Evolutionary conservation across 2,329 filamentous ascomycete genomes (phyloP).

Genomic region (Akanthomyces dipterigenus): DNA sequence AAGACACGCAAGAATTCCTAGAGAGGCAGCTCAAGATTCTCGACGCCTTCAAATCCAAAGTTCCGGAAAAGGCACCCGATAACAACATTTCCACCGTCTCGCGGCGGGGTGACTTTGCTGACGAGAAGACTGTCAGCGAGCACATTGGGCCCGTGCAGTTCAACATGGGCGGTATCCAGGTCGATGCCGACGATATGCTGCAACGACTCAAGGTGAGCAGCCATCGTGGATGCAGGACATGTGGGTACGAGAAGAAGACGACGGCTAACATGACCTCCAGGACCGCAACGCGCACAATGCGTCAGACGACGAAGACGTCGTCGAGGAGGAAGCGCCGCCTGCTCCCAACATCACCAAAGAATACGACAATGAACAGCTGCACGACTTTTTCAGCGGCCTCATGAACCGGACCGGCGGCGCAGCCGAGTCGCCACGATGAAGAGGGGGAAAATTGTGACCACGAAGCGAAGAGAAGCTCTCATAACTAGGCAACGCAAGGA

Average conservation of each 20-base stretch:
- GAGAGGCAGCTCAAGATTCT: conserved; percentile 67
- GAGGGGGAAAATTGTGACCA: neutral
- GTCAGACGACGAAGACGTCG: conserved; percentile 36
- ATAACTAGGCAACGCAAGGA: no score
- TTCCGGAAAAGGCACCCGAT: conserved; percentile 36
- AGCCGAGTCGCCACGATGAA: conserved; percentile 18
- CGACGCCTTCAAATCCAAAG: conserved; percentile 55
- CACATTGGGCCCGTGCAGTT: conserved; percentile 94
- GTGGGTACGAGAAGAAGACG: no score
- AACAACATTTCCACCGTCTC: conserved; percentile 18
- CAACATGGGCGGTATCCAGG: conserved; percentile 92
- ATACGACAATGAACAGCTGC: conserved; percentile 48
- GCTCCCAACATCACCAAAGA: conserved; percentile 33
- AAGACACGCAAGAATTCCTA: conserved; percentile 73
- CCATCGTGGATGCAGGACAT: neutral
- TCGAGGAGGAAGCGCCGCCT: conserved; percentile 30
- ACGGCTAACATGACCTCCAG: conserved; percentile 25
- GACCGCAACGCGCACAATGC: conserved; percentile 50
- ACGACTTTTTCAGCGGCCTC: conserved; percentile 53
- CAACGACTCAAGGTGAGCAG: conserved; percentile 68
- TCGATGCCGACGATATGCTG: conserved; percentile 90
- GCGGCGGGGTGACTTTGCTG: conserved; percentile 27
- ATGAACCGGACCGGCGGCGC: conserved; percentile 45
- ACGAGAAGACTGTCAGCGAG: conserved; percentile 53
- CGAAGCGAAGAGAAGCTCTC: no score